Evolutionary conservation across 345 rosid species (phyloP).

Genomic region (Draba incana): DNA sequence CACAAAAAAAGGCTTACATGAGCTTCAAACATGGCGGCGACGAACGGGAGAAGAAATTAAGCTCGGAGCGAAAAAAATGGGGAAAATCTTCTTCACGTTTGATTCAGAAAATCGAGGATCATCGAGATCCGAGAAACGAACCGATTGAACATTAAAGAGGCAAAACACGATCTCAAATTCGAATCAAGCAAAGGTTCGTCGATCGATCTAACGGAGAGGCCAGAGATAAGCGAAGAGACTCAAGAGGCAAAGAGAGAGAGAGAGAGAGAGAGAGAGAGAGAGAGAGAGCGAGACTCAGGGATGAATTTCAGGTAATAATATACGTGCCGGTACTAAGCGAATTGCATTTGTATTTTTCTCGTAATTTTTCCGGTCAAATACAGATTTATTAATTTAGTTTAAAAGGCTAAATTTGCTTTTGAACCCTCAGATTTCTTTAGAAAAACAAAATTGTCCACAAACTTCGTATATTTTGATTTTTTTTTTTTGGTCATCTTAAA

Average conservation of each 20-base stretch:
- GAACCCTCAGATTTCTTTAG: background rate
- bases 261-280: slow-evolving; percentile 38
- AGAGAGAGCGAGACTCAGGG: slow-evolving; percentile 14
- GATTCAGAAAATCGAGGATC: slow-evolving; percentile 43
- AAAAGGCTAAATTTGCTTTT: background rate
- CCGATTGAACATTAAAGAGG: slow-evolving; percentile 32
- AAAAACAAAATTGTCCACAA: too few species aligned
- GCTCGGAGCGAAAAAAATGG: slow-evolving; percentile 13
- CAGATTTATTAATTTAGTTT: background rate
- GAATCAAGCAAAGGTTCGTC: slow-evolving; percentile 28
- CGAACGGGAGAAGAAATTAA: slow-evolving; percentile 26
- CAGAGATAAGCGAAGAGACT: slow-evolving; percentile 23
- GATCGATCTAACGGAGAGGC: slow-evolving; percentile 29
- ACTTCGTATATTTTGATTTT: too few species aligned
- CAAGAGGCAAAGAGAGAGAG: slow-evolving; percentile 18
- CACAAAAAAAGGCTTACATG: slow-evolving; percentile 56
- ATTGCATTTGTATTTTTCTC: slow-evolving; percentile 27
- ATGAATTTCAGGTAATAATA: slow-evolving; percentile 38
- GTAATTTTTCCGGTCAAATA: slow-evolving; percentile 20
- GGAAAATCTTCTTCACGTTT: slow-evolving; percentile 30
- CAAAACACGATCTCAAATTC: slow-evolving; percentile 31
- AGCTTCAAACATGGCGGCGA: slow-evolving; percentile 86
- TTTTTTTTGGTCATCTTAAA: too few species aligned
- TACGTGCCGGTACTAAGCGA: slow-evolving; percentile 42
- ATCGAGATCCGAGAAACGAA: slow-evolving; percentile 45